A percentile compares a stretch with the other conserved stretches of the same genome.
These are phyloP conservation scores for Populus deltoides DNA, from an alignment of 345 rosid species.

Conservation along the genomic window DNA sequence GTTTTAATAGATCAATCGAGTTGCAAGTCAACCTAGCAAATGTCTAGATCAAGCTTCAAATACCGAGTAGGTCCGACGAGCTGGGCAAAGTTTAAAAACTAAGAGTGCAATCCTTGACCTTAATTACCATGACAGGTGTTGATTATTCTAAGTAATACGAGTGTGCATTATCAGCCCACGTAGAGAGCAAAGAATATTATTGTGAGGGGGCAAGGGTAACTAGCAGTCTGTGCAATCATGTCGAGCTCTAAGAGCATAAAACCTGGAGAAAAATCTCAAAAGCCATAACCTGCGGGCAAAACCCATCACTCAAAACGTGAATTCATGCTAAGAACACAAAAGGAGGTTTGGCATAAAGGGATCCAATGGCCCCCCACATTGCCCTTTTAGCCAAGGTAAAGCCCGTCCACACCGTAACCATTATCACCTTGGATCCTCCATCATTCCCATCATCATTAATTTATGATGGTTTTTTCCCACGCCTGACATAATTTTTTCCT, in stretches of 20 bases:
- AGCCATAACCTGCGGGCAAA: background rate
- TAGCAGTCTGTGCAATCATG: constrained; percentile 35
- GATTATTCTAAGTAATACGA: background rate
- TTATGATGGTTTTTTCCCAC: constrained; percentile 56
- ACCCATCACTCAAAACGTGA: constrained; percentile 13
- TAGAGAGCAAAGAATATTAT: background rate
- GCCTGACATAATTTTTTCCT: constrained; percentile 24
- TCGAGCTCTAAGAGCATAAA: constrained; percentile 55
- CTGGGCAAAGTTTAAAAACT: too few species aligned
- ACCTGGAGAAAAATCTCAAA: constrained; percentile 48
- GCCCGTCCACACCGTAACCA: constrained; percentile 19
- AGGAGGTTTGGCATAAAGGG: constrained; percentile 23
- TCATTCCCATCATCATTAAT: constrained; percentile 49
- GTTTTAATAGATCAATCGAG: too few species aligned
- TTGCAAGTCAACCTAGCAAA: too few species aligned
- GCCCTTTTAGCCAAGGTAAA: constrained; percentile 9
- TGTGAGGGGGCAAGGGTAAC: background rate
- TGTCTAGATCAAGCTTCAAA: too few species aligned
- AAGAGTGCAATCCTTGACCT: too few species aligned
- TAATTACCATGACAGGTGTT: too few species aligned
- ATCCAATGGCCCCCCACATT: constrained; percentile 26
- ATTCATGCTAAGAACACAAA: background rate
- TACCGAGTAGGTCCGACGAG: too few species aligned
- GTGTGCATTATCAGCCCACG: background rate
- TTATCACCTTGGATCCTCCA: constrained; percentile 23